These are phyloP conservation scores for Trichophyton simii DNA, from an alignment of 2,329 filamentous ascomycete species.

Conservation along the genomic window DNA sequence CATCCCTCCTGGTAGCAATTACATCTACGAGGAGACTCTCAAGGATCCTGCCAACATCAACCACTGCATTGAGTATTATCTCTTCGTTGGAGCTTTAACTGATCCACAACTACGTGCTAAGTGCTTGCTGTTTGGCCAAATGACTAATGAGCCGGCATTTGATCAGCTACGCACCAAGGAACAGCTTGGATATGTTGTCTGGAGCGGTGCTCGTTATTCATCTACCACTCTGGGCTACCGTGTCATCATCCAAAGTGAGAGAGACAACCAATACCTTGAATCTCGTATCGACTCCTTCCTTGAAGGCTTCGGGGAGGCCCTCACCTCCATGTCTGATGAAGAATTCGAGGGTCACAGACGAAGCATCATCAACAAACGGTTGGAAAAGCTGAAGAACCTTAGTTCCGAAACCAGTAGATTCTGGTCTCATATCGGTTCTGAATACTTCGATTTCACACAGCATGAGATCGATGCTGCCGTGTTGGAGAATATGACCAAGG, in stretches of 20 bases:
- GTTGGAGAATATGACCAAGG: constrained; percentile 62
- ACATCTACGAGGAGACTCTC: constrained; percentile 65
- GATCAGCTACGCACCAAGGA: constrained; percentile 93
- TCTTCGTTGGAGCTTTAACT: constrained; percentile 56
- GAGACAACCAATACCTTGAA: constrained; percentile 70
- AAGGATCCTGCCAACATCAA: constrained; percentile 84
- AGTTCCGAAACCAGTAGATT: constrained; percentile 70
- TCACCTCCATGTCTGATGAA: constrained; percentile 64
- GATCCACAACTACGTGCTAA: constrained; percentile 63
- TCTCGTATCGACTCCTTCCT: constrained; percentile 79
- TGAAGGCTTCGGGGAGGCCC: constrained; percentile 48
- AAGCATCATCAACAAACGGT: constrained; percentile 70
- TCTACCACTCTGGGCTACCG: constrained; percentile 74
- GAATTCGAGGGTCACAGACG: constrained; percentile 88
- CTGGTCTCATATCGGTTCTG: constrained; percentile 72
- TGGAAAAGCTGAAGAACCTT: constrained; percentile 89
- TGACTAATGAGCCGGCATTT: constrained; percentile 86
- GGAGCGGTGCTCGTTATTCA: constrained; percentile 60
- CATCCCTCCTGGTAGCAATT: constrained; percentile 69
- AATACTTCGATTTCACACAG: constrained; percentile 81
- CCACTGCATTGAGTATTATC: constrained; percentile 67
- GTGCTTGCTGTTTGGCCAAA: constrained; percentile 70
- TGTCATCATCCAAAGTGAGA: constrained; percentile 88
- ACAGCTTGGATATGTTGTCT: constrained; percentile 93
- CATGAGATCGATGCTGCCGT: constrained; percentile 65